Percentiles rank a stretch among this genome's conserved stretches.
phyloP scores from a whole-genome alignment of 257 asterid species.

The Solanum lycopersicoides region DNA sequence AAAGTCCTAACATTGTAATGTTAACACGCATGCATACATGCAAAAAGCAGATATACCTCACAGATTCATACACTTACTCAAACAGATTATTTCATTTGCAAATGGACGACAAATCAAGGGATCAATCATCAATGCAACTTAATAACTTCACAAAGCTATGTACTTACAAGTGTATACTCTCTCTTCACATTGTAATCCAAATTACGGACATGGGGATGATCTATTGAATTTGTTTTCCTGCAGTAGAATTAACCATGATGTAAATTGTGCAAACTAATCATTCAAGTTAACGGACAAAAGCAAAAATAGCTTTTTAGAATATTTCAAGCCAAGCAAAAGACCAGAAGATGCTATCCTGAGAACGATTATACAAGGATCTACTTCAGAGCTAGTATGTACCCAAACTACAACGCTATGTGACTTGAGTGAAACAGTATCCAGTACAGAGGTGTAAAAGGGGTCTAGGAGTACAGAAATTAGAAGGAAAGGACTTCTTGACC shows the following conservation, averaged over 20 bases:
- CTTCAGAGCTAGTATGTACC: not conserved
- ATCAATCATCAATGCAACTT: not conserved
- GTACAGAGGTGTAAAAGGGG: not conserved
- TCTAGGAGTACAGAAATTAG: not conserved
- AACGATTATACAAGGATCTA: not conserved
- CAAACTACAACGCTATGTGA: not conserved
- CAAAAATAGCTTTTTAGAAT: not conserved
- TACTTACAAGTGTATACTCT: conserved; percentile 81
- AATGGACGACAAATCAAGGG: not conserved
- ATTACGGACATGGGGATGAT: conserved; percentile 70
- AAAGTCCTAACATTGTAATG: not conserved
- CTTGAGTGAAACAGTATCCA: not conserved
- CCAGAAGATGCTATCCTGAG: not conserved
- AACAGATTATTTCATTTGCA: not conserved
- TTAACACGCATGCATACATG: not conserved
- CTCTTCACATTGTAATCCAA: conserved; percentile 81
- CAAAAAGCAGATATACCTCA: not conserved
- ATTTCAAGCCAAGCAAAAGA: not conserved
- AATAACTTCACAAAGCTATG: not conserved
- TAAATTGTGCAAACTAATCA: conserved; percentile 1
- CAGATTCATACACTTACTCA: not conserved
- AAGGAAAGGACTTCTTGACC: not conserved
- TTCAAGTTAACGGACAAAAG: not conserved
- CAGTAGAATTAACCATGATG: conserved; percentile 12
- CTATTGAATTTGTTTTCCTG: conserved; percentile 79